A percentile compares a stretch with the other conserved stretches of the same genome.
These are phyloP conservation scores for Leishmania gerbilli DNA, from an alignment of 208 protist species.

Conservation along the genomic window DNA sequence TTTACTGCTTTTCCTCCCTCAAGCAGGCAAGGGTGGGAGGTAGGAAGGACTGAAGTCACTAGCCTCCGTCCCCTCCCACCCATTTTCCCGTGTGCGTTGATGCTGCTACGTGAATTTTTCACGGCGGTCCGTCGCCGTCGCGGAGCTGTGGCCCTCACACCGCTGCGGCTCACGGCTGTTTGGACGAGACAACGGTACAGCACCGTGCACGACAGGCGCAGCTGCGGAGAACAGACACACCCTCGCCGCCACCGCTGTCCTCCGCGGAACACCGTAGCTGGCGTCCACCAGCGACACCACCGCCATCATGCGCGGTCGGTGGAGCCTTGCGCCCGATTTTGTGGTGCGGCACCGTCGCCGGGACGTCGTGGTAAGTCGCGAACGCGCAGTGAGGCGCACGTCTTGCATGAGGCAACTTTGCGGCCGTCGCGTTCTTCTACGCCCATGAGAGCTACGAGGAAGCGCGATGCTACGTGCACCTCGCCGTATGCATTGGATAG, in stretches of 20 bases:
- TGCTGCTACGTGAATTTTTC: slow-evolving; percentile 2
- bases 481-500: neutral
- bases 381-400: neutral
- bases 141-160: neutral
- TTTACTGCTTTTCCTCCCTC: neutral
- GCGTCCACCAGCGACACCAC: neutral
- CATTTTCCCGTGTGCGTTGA: neutral
- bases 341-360: neutral
- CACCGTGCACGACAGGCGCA: neutral
- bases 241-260: neutral
- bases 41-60: neutral
- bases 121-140: neutral
- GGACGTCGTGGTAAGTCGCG: neutral
- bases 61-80: neutral
- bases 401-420: neutral
- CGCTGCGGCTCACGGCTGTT: neutral
- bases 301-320: neutral
- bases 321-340: neutral
- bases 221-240: neutral
- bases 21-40: neutral
- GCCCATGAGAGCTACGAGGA: neutral
- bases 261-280: neutral
- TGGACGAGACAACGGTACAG: neutral
- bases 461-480: neutral
- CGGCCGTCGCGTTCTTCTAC: neutral